A percentile compares a stretch with the other conserved stretches of the same genome.
These are phyloP conservation scores for Phaeosphaeria sp. DNA, from an alignment of 2,329 filamentous ascomycete species.

Conservation along the genomic window DNA sequence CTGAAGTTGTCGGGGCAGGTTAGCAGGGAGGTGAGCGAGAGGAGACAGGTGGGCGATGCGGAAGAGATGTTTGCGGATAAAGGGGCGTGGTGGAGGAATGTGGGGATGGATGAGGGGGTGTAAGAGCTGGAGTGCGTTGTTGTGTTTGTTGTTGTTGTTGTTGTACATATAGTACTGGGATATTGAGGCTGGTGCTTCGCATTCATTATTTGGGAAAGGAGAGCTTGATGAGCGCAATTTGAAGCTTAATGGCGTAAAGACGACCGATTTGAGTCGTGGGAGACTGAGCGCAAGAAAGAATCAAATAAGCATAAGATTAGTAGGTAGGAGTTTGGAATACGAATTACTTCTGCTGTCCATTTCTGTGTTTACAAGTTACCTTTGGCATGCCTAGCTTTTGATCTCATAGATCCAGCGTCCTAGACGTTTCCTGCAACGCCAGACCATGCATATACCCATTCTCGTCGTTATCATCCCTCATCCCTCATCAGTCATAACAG, in stretches of 20 bases:
- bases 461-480: constrained; percentile 4
- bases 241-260: neutral
- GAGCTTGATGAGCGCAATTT: too few species aligned
- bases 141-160: neutral
- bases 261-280: neutral
- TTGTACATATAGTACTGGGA: constrained; percentile 1
- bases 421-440: neutral
- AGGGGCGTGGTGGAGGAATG: constrained; percentile 56
- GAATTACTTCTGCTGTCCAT: neutral
- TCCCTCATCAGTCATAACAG: neutral
- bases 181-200: neutral
- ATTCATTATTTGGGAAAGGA: neutral
- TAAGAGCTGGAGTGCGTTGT: constrained; percentile 21
- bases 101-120: constrained; percentile 58
- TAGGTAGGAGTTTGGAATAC: neutral
- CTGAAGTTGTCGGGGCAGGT: constrained; percentile 68
- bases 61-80: constrained; percentile 70
- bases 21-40: constrained; percentile 75
- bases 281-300: neutral
- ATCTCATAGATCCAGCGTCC: too few species aligned
- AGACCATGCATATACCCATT: neutral
- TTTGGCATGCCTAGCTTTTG: too few species aligned
- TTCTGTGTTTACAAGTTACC: neutral
- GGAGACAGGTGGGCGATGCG: constrained; percentile 89
- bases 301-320: neutral